Base-by-base conservation (phyloP, 2,329 filamentous ascomycete genomes). In the Trichoderma breve region DNA sequence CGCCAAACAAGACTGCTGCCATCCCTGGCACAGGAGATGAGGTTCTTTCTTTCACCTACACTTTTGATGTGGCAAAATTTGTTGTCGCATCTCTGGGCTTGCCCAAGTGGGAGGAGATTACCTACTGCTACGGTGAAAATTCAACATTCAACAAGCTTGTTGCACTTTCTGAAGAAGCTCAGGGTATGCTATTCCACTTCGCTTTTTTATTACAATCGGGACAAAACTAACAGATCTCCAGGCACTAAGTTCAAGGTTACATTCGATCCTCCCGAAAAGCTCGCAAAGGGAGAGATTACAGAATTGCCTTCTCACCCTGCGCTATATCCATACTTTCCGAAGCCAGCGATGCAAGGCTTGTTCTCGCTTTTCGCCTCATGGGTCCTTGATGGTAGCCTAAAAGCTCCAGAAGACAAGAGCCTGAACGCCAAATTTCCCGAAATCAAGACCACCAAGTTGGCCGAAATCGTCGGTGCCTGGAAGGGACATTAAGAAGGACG, bases 401-500 rank as follows among this genome's bases (percentile, higher is more conserved):
- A 61, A 1, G 36, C 60, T 4, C 66, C 66, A 18, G 66, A 61
- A 34, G 36, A 69, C 1, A 61, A 61, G n/a, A 69, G 66, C 39
- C 28, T 69, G n/a, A 69, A 69, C 7, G 66, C 55, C 26, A 34
- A 69, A 18, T 69, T 69, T 9, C 66, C 66, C 21, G 55, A 69
- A 5, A 61, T 69, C 11, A 51, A 69, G 66, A 69, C 66, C 4
- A 69, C 66, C 14, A 69, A 61, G 36, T 15, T 69, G 55, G 43
- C n/a, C 26, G 66, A 69, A 18, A 53, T 69, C n/a, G 36, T 69
- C 26, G 66, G 66, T 6, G 66, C 66, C 12, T 69, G 66, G 66
- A 69, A 69, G 26, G 66, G 66, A 8, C 66, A 61, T 53, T 53
- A 21, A 53, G n/a, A 53, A 0, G 2, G n/a, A 21, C 11, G 11